Conservation (phyloP, 2,329 filamentous ascomycete genomes). For the Penicillium sp. region DNA sequence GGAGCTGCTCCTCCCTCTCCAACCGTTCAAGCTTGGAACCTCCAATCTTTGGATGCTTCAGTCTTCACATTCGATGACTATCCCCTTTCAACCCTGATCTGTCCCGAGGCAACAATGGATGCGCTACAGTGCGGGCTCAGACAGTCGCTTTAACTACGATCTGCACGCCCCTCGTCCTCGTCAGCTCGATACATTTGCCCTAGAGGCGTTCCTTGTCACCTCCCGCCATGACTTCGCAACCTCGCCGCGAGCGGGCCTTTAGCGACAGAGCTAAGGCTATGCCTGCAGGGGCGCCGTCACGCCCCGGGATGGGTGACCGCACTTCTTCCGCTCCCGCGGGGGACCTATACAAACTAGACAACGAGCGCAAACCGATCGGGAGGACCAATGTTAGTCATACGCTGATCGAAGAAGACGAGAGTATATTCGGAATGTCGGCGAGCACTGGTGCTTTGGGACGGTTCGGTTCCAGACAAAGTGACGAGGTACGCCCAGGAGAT, state of each 20-base stretch:
- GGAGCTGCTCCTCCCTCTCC: background rate
- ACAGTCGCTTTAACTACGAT: constrained; percentile 28
- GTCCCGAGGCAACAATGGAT: constrained; percentile 31
- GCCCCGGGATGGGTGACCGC: constrained; percentile 31
- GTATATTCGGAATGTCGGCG: constrained; percentile 6
- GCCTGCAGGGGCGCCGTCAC: constrained; percentile 21
- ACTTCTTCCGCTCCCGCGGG: constrained; percentile 35
- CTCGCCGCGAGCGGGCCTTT: constrained; percentile 28
- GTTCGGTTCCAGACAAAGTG: constrained; percentile 10
- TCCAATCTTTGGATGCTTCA: background rate
- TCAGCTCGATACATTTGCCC: constrained; percentile 8
- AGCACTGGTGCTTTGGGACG: constrained; percentile 13
- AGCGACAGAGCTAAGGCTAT: constrained; percentile 30
- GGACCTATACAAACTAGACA: constrained; percentile 26
- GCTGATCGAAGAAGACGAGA: constrained; percentile 31
- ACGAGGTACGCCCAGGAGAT: constrained; percentile 25
- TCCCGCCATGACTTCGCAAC: constrained; percentile 24
- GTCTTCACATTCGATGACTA: background rate
- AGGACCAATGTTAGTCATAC: constrained; percentile 20
- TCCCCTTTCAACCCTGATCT: constrained; percentile 7
- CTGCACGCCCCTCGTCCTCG: constrained; percentile 20
- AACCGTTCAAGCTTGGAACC: background rate
- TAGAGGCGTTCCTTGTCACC: constrained; percentile 8
- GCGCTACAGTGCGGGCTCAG: constrained; percentile 24
- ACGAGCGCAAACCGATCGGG: constrained; percentile 17